Evolutionary conservation across 345 rosid genomes (phyloP).

Genomic region (Eucalyptus pauciflora): DNA sequence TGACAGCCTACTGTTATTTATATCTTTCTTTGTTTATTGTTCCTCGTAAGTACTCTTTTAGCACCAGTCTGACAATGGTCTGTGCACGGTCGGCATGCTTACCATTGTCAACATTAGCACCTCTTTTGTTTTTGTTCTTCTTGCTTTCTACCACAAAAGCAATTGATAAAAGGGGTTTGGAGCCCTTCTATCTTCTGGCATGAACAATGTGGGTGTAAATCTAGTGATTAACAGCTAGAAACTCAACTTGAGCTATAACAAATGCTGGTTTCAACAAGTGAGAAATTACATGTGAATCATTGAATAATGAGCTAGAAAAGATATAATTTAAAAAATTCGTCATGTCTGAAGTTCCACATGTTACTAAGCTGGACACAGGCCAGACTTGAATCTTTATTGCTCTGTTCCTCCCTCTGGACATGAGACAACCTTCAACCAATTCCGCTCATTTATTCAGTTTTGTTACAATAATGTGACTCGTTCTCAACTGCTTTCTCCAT

Average conservation of each 20-base stretch:
- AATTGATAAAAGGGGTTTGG: not conserved
- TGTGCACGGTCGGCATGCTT: not conserved
- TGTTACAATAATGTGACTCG: not conserved
- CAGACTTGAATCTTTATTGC: not conserved
- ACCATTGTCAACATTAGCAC: not conserved
- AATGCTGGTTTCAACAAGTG: not conserved
- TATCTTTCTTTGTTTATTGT: not conserved
- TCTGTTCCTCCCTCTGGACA: not conserved
- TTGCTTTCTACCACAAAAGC: not conserved
- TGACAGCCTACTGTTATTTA: not conserved
- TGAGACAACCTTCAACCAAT: not conserved
- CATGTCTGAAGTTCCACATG: not conserved
- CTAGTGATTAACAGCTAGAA: not conserved
- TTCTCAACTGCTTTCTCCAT: not conserved
- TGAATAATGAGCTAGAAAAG: not conserved
- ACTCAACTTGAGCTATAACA: not conserved
- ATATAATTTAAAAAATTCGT: not conserved
- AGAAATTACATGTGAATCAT: not conserved
- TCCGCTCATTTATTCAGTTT: not conserved
- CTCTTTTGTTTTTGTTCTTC: not conserved
- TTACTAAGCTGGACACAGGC: not conserved
- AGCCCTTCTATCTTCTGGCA: not conserved
- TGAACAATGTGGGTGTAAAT: not conserved
- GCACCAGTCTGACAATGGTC: not conserved
- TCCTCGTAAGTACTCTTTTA: not conserved